Evolutionary conservation across 2,329 filamentous ascomycete genomes (phyloP), one percentile per base, ranked within the genome.

Genomic region (Claviceps sp.): DNA sequence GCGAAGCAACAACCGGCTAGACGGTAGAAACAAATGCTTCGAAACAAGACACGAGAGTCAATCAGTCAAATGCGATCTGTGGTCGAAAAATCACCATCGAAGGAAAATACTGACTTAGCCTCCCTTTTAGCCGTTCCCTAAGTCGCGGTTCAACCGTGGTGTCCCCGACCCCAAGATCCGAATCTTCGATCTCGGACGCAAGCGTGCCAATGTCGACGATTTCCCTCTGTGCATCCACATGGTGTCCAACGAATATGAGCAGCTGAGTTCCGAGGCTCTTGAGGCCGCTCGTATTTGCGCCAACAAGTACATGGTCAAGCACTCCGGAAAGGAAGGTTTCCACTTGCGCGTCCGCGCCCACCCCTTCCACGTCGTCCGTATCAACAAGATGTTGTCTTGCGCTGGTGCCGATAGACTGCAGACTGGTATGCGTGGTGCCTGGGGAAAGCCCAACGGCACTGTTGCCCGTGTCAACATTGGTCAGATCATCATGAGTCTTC

Each of bases 321-420:
- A 74, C 65, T 72, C 75, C 64, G 82, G 82, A 72, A 86, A 86
- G 78, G 82, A 86, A 68, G 72, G 74, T 68, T 86, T 86, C 80
- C 82, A 86, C 71, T 75, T 86, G 62, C 82, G 82, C 65, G 79
- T 86, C 69, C 82, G 93, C 71, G 90, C 89, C 70, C 93, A 98
- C 83, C 93, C 93, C 63, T 98, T 88, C 88, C 93, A 98, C 82
- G 93, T 98, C 77, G 86, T 98, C 82, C 93, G 93, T 78, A 98
- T 98, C 90, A 98, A 98, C 89, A 98, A 98, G 87, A 98, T 98
- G 93, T 91, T 98, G 88, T 97, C 93, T 71, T 98, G 93, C 76
- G 93, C 93, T 70, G 93, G 93, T 83, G 93, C 93, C 85, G 93
- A 98, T 97, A 89, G 93, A 86, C 82, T 98, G 76, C 93, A 98